Evolutionary conservation across 2,329 filamentous ascomycete species (phyloP), one percentile per base, ranked within the genome.

Genomic region (Stagonosporopsis tanaceti): DNA sequence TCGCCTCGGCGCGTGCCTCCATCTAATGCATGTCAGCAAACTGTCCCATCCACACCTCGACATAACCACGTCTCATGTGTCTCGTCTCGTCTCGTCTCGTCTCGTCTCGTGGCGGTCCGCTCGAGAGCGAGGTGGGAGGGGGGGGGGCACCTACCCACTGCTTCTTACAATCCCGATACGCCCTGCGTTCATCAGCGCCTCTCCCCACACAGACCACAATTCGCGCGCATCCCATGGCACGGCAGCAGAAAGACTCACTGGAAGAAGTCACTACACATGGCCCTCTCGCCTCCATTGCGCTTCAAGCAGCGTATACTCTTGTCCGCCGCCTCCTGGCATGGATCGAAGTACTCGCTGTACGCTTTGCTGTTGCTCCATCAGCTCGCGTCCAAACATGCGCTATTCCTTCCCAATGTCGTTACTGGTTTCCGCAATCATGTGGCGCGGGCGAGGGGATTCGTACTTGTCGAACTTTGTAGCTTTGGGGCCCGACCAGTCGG

Each of bases 251-350:
- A 20, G 20, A 20, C 20, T 27, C 76, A 97, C 93, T 97, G 92
- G 74, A 99, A 98, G 75, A 96, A 98, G 76, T 98, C 94, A 63
- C 85, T 84, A 74, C 95, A 99, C 90, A 98, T 90, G n/a, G 88
- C 82, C 64, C 88, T 86, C 73, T 98, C 92, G 14, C 91, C 93
- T 22, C 85, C 88, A 75, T 99, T 99, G 22, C 95, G 87, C 74
- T 93, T 89, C 72, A 99, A 80, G 72, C 95, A 99, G 75, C 87
- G 89, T 66, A 97, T 88, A 78, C 93, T 97, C 72, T 86, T 85
- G 65, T 89, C 82, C 7, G 95, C 94, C 5, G 92, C 92, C 70
- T 97, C 94, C 76, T 98, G 94, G 77, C 95, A 99, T 2, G 95
- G 95, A 70, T 99, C 95, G 76, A 91, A 92, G 79, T 90, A 98